Conservation (phyloP, 345 rosid species). For the Arabidopsis suecica region DNA sequence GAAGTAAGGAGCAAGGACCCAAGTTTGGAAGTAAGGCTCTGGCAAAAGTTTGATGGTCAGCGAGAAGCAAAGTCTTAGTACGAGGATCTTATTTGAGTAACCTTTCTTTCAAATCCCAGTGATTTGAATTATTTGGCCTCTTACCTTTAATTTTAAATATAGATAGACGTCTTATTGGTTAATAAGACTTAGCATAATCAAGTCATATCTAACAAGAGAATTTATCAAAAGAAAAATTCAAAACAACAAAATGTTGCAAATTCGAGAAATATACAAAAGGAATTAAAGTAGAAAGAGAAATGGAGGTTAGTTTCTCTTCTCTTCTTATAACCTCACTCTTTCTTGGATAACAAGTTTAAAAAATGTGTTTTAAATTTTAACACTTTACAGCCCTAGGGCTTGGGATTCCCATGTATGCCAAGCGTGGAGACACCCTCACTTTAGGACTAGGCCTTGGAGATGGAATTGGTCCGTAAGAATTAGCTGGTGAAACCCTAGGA, state of each 20-base stretch:
- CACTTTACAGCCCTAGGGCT: constrained; percentile 49
- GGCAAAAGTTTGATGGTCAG: neutral
- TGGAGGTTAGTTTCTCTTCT: constrained; percentile 25
- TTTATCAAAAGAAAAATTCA: neutral
- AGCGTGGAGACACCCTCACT: constrained; percentile 54
- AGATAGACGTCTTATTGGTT: too few species aligned
- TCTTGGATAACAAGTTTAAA: constrained; percentile 19
- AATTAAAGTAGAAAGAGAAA: constrained; percentile 23
- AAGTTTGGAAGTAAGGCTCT: neutral
- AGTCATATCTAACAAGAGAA: constrained; percentile 4
- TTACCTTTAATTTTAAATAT: neutral
- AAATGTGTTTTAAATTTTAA: constrained; percentile 9
- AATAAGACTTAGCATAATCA: too few species aligned
- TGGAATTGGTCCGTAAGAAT: constrained; percentile 52
- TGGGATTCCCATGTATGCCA: constrained; percentile 54
- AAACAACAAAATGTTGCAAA: constrained; percentile 14
- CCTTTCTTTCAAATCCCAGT: neutral
- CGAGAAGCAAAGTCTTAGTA: neutral
- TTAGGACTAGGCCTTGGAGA: constrained; percentile 62
- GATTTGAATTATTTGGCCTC: neutral
- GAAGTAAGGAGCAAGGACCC: neutral
- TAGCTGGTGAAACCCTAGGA: constrained; percentile 51
- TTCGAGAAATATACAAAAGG: constrained; percentile 24
- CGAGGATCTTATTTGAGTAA: neutral
- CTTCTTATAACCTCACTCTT: constrained; percentile 20